A percentile compares a stretch with the other conserved stretches of the same genome.
Conservation (phyloP, 2,329 filamentous ascomycete genomes). For the Ascochyta clinopodiicola region DNA sequence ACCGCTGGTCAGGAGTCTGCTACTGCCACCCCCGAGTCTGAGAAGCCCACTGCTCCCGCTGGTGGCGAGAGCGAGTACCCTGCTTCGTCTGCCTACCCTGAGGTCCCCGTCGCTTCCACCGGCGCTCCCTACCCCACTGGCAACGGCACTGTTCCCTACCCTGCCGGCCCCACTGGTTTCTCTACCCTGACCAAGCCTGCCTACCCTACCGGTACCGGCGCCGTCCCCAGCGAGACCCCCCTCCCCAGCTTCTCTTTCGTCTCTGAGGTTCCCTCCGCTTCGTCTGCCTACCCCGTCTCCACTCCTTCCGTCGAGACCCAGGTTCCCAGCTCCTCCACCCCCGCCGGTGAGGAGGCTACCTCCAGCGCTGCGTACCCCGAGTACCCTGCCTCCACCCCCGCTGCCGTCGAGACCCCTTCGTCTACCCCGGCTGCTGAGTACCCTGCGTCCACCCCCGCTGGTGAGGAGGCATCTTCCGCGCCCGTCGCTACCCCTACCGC, state of each 20-base stretch:
- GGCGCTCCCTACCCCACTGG: conserved; percentile 33
- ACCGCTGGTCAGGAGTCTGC: conserved; percentile 30
- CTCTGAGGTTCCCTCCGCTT: conserved; percentile 29
- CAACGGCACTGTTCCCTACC: conserved; percentile 36
- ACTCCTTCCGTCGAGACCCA: conserved; percentile 22
- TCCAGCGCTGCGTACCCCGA: conserved; percentile 12
- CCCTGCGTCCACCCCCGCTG: conserved; percentile 17
- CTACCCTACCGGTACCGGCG: conserved; percentile 27
- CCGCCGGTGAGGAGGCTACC: conserved; percentile 17
- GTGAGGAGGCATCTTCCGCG: conserved; percentile 18
- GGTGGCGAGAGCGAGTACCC: conserved; percentile 17
- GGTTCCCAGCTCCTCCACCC: conserved; percentile 21
- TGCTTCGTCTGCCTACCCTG: conserved; percentile 8
- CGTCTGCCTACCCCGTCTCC: conserved; percentile 8
- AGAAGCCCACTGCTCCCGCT: conserved; percentile 19
- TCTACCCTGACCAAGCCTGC: conserved; percentile 38
- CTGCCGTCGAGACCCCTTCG: conserved; percentile 17
- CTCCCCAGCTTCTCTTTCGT: conserved; percentile 35
- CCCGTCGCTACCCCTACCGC: conserved; percentile 21
- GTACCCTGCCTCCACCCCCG: conserved; percentile 15
- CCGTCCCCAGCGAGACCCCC: conserved; percentile 23
- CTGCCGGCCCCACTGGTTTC: conserved; percentile 41
- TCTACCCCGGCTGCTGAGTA: conserved; percentile 8
- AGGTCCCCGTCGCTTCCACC: conserved; percentile 18
- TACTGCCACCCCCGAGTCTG: conserved; percentile 15